Evolutionary conservation across 345 rosid genomes (phyloP), one percentile per base, ranked within the genome.

Genomic region (Tarenaya hassleriana): DNA sequence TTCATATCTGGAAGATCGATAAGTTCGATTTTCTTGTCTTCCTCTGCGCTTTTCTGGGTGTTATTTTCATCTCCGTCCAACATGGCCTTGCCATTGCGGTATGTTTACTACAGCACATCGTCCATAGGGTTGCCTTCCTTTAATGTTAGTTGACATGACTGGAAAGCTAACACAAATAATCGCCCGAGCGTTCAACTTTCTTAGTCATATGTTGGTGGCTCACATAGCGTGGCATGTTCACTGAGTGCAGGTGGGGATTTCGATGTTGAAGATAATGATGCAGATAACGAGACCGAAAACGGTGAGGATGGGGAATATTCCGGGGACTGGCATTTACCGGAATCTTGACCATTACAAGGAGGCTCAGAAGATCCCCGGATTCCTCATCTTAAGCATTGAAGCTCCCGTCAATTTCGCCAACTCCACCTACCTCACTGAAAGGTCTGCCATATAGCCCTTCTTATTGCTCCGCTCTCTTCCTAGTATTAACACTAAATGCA

Each of bases 381-480:
- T 87, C 60, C 86, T 91, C 49, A 71, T 91, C 38, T 65, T 91
- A 41, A 73, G 95, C 75, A 67, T 87, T 13, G 92, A 87, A 75
- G 69, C 98, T 38, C 82, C 95, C 1, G 75, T 91, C 70, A 91
- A 87, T 62, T 91, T 91, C 57, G 88, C 96, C 32, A 91, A 91
- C 55, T 64, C 90, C 15, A 76, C 75, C 3, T 91, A 91, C 69
- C 90, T 91, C 68, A 77, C 82, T 13, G 96, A 91, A 62, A 82
- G 97, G 97, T 83, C 55, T 7, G 56, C 29, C 37, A 56, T 59
- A 47, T n/a, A 35, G n/a, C n/a, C n/a, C n/a, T n/a, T n/a, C n/a
- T n/a, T n/a, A n/a, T 53, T 17, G 15, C 13, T 43, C 10, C 4
- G 38, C 39, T 5, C 8, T 15, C 29, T 5, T 24, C 29, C 29